Evolutionary conservation across 257 asterid genomes (phyloP).

Genomic region (Solanum piurae): DNA sequence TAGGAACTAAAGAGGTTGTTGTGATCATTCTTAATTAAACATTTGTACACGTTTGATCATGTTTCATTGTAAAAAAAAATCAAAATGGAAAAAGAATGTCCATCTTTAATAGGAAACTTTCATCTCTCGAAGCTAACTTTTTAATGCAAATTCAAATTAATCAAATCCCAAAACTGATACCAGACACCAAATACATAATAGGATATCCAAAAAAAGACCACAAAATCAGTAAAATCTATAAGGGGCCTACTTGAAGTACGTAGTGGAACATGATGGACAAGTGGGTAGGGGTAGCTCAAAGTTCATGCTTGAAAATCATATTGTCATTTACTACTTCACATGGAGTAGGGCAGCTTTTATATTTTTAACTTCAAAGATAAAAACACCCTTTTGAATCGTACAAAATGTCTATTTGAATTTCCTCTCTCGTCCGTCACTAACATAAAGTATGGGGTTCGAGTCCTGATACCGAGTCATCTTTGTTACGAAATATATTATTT

Average conservation of each 20-base stretch:
- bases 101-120: neutral
- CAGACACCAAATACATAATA: fast-evolving
- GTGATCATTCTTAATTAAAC: no score
- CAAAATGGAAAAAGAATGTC: neutral
- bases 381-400: neutral
- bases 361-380: neutral
- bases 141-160: neutral
- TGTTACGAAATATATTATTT: no score
- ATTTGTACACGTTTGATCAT: neutral
- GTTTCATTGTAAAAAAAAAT: no score
- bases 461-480: no score
- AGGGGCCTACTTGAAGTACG: neutral
- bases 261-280: neutral
- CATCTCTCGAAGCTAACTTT: neutral
- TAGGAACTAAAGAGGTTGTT: no score
- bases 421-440: neutral
- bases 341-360: neutral
- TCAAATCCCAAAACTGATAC: fast-evolving
- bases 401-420: neutral
- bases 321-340: neutral
- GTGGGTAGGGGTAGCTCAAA: neutral
- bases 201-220: neutral
- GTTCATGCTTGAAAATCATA: neutral
- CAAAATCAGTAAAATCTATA: neutral
- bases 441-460: neutral